These are phyloP conservation scores for Lentinus tigrinus DNA, from an alignment of 768 basidiomycete species.

Conservation along the genomic window DNA sequence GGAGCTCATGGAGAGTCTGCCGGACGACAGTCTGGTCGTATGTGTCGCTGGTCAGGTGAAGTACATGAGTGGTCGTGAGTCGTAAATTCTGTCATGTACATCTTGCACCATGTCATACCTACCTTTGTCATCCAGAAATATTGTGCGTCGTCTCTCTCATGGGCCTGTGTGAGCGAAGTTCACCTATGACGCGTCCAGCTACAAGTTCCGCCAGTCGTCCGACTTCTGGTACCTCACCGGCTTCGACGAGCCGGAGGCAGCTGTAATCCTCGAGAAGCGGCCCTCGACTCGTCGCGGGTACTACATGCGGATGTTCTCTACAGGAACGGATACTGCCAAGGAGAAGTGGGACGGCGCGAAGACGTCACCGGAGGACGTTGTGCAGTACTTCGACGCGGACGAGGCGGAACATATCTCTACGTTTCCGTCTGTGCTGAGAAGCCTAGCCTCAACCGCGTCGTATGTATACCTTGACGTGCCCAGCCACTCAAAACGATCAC, in stretches of 20 bases:
- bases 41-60: conserved; percentile 78
- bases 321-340: conserved; percentile 68
- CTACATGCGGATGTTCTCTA: conserved; percentile 81
- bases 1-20: conserved; percentile 71
- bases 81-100: conserved; percentile 2
- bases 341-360: conserved; percentile 94
- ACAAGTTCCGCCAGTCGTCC: conserved; percentile 91
- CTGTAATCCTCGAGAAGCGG: conserved; percentile 79
- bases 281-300: conserved; percentile 69
- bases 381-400: conserved; percentile 75
- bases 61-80: conserved; percentile 81
- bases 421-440: conserved; percentile 59
- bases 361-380: conserved; percentile 65
- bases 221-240: conserved; percentile 97
- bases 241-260: conserved; percentile 91
- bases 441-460: conserved; percentile 30
- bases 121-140: conserved; percentile 49
- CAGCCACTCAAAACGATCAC: conserved; percentile 12
- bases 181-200: conserved; percentile 46
- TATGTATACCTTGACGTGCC: conserved; percentile 42
- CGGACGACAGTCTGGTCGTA: conserved; percentile 71
- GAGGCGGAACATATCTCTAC: conserved; percentile 56
- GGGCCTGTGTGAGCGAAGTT: not conserved
- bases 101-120: conserved; percentile 10
- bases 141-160: conserved; percentile 47